Base-by-base conservation (phyloP, 1,139 yeast species). In the Sugiyamaella sp. region DNA sequence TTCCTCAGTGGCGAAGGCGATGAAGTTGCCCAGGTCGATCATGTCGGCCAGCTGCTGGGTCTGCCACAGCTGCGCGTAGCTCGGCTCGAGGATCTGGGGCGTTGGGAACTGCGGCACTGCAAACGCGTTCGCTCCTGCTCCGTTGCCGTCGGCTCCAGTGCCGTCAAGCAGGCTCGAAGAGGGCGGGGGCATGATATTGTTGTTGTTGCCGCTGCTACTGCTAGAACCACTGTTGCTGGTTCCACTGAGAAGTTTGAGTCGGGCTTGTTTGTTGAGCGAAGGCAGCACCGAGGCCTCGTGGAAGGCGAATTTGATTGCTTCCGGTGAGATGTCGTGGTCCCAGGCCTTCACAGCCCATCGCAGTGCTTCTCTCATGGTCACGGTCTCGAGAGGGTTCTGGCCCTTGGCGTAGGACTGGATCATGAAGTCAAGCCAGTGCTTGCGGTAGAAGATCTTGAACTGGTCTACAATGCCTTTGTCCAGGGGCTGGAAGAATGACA, bases 401-500 rank as follows among this genome's bases (percentile, higher is more conserved):
- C 52, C 55, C 32, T 48, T 52, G 25, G 38, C 38, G 35, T 21
- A 52, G n/a, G 42, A 42, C 14, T 43, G 44, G 16, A 22, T 21
- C 43, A 52, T 52, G 42, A 25, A 52, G 21, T 52, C 55, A 2
- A 52, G 39, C 55, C 55, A 52, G 41, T 52, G 55, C 22, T 42
- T 38, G 12, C 55, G 46, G 19, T 52, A 52, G n/a, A 17, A 49
- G 12, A 52, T 21, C 39, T 52, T 52, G 40, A 52, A 52, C 46
- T 52, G 55, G n/a, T 52, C 55, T 6, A 52, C 35, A 21, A 52
- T 40, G 6, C 55, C 55, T 37, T 52, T 52, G 16, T 52, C 55
- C 22, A 52, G 55, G 2, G 55, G 55, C 24, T 52, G 55, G 49
- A 52, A 48, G 16, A 47, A 24, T 10, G 52, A 43, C n/a, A 40